Percentiles rank a stretch among this genome's conserved stretches.
Conservation (phyloP, 176 grass and related monocot genomes). For the Dactylis glomerata region DNA sequence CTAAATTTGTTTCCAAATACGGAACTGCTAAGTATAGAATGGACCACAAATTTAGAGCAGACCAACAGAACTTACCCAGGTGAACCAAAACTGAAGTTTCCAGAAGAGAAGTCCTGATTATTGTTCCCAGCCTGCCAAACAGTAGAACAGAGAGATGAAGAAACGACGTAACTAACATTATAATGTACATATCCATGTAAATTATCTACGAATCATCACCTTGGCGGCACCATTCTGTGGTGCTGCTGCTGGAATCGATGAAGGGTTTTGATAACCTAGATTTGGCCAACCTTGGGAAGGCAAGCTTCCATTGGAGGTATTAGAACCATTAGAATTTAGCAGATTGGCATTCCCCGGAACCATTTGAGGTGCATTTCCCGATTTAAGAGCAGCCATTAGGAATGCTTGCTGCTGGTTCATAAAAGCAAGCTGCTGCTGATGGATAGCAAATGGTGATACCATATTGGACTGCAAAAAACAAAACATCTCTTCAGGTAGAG, state of each 20-base stretch:
- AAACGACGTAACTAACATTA: background rate
- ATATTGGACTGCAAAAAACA: conserved; percentile 76
- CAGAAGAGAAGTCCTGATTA: conserved; percentile 39
- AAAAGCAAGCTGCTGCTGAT: conserved; percentile 92
- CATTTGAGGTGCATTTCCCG: conserved; percentile 53
- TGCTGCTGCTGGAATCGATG: conserved; percentile 29
- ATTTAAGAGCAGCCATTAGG: conserved; percentile 79
- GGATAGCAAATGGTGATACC: conserved; percentile 76
- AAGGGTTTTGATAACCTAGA: conserved; percentile 65
- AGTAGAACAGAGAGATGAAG: conserved; percentile 13
- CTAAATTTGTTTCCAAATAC: conserved; percentile 11
- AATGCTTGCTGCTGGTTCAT: conserved; percentile 95
- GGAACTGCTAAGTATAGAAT: background rate
- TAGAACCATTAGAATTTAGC: conserved; percentile 46
- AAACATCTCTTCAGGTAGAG: conserved; percentile 22
- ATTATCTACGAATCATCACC: conserved; percentile 19
- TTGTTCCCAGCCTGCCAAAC: conserved; percentile 51
- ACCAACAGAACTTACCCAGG: conserved; percentile 50
- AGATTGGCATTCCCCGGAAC: conserved; percentile 40
- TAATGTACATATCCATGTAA: background rate
- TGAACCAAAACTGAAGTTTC: conserved; percentile 56
- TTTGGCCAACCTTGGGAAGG: conserved; percentile 61
- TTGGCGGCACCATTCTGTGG: conserved; percentile 54
- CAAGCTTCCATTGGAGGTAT: conserved; percentile 35
- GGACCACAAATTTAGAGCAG: background rate